phyloP scores from a whole-genome alignment of 805 yeast genomes.

The Starmerella sp. region DNA sequence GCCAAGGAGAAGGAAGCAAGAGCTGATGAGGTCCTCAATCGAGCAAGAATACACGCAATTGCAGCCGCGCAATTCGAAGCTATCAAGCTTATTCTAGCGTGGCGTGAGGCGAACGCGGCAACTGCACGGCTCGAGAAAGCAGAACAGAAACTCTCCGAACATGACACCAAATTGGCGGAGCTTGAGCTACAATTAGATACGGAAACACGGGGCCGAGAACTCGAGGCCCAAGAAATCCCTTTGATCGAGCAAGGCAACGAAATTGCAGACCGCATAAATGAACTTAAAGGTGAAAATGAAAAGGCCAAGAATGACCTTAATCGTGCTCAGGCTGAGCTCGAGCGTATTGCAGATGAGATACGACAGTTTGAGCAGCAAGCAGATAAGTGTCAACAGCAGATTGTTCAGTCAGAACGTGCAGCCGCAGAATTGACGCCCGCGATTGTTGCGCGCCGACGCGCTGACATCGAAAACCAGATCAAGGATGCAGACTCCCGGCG shows the following conservation, averaged over 20 bases:
- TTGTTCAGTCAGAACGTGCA: background rate
- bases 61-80: background rate
- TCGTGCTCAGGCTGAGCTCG: background rate
- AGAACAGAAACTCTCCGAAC: background rate
- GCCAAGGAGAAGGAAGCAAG: background rate
- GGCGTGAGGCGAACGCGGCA: background rate
- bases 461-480: background rate
- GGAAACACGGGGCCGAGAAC: background rate
- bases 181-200: background rate
- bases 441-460: background rate
- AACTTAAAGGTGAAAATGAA: slow-evolving; percentile 1
- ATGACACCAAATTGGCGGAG: background rate
- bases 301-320: slow-evolving; percentile 6
- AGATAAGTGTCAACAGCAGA: background rate
- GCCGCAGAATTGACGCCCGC: background rate
- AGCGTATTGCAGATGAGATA: slow-evolving; percentile 13
- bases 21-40: slow-evolving; percentile 1
- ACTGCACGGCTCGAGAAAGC: background rate
- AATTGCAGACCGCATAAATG: background rate
- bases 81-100: slow-evolving; percentile 3
- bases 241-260: background rate
- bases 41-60: background rate
- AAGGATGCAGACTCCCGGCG: background rate
- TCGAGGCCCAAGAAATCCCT: background rate
- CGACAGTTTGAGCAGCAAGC: slow-evolving; percentile 14